phyloP scores from a whole-genome alignment of 140 eudicot genomes.

The Flaveria floridana region DNA sequence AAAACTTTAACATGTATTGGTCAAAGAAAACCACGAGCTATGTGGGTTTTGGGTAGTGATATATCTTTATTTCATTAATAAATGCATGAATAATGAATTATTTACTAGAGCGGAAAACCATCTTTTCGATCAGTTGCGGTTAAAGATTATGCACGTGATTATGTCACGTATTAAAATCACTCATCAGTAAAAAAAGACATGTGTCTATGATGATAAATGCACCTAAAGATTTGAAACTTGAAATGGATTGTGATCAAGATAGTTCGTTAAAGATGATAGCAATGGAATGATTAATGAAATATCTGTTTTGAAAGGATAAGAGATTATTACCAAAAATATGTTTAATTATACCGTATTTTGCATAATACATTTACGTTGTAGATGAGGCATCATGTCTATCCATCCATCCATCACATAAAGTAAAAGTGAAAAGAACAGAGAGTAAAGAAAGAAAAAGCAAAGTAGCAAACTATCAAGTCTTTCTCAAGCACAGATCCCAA shows the following conservation, averaged over 20 bases:
- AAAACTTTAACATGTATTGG: too few relatives aligned
- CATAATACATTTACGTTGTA: slow-evolving; percentile 19
- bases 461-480: slow-evolving; percentile 71
- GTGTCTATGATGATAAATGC: too few relatives aligned
- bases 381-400: slow-evolving; percentile 29
- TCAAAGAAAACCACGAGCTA: too few relatives aligned
- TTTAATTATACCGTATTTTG: slow-evolving; percentile 16
- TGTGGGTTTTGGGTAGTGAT: too few relatives aligned
- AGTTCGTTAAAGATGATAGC: too few relatives aligned
- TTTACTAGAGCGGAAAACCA: too few relatives aligned
- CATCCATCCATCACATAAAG: slow-evolving; percentile 30
- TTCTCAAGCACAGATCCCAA: slow-evolving; percentile 95
- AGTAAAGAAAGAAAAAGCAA: slow-evolving; percentile 8
- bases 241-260: background rate
- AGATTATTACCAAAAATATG: slow-evolving; percentile 8
- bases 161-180: background rate
- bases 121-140: too few relatives aligned
- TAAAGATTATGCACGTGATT: too few relatives aligned
- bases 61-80: too few relatives aligned
- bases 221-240: background rate
- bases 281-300: too few relatives aligned
- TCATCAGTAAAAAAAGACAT: background rate
- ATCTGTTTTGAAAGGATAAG: background rate
- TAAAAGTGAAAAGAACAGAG: slow-evolving; percentile 26
- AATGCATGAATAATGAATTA: too few relatives aligned